Evolutionary conservation across 495 filamentous ascomycete genomes (phyloP).

Genomic region (Neurospora sp.): DNA sequence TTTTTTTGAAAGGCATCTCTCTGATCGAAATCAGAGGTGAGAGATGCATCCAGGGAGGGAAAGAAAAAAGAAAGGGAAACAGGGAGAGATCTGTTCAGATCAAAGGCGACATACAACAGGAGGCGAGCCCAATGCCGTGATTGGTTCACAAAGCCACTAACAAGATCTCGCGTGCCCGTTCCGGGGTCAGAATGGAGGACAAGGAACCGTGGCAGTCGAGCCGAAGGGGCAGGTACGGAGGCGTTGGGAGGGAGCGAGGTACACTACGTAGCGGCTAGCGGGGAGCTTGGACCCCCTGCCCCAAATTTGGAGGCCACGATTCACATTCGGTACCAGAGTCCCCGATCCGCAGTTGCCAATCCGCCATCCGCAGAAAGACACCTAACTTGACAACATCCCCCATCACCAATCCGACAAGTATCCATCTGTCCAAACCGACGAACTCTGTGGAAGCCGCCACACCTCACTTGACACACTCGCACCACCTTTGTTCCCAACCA

Average conservation of each 20-base stretch:
- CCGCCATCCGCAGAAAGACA: constrained; percentile 2
- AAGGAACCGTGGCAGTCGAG: background rate
- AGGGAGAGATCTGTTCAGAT: background rate
- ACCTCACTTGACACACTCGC: constrained; percentile 11
- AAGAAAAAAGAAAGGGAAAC: background rate
- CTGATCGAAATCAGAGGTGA: background rate
- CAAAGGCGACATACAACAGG: background rate
- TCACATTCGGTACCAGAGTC: constrained; percentile 11
- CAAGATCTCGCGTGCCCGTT: background rate
- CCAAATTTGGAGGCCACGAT: constrained; percentile 30
- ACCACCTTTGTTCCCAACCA: background rate
- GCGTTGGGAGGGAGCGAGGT: background rate
- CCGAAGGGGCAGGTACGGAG: background rate
- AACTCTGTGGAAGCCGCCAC: constrained; percentile 21
- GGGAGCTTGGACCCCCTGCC: constrained; percentile 20
- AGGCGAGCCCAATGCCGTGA: background rate
- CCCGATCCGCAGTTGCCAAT: background rate
- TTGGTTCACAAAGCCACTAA: background rate
- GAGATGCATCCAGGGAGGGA: background rate
- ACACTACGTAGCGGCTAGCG: background rate
- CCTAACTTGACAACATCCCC: background rate
- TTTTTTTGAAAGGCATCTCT: background rate
- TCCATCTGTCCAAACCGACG: background rate
- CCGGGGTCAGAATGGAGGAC: background rate
- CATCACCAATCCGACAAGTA: background rate